Evolutionary conservation across 1,139 yeast genomes (phyloP), one percentile per base, ranked within the genome.

Genomic region (Saccharomyces hybrid): DNA sequence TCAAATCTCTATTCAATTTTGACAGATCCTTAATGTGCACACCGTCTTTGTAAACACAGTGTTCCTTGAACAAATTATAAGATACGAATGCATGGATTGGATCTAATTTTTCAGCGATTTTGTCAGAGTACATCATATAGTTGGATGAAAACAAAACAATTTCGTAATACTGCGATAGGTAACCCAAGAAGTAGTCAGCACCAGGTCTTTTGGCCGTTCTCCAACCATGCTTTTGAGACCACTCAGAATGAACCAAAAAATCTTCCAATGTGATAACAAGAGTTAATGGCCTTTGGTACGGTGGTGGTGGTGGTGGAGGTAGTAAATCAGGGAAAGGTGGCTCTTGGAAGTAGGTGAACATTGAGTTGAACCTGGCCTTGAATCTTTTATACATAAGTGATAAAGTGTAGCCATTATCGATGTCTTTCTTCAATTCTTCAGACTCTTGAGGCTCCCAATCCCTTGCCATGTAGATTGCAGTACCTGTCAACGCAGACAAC

Each of bases 161-260:
- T 74, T 93, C 99, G 73, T 93, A 93, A 75, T 90, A 91, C 73
- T 89, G 96, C 5, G 96, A 88, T 65, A 93, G 78, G 73, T 93
- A 93, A 41, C 96, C 96, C 70, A 93, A 76, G 75, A 93, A 93
- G 77, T 95, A 95, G 73, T 95, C 99, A 59, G 89, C 83, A 57
- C 99, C 99, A 47, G 99, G 99, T 76, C 99, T 88, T 78, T 95
- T 95, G 48, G 96, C 98, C 23, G 98, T 93, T 75, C 96, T 84
- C 99, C 99, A 93, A 53, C 99, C 99, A 68, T 84, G 80, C 71
- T 88, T 83, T 62, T 90, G 83, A 57, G 88, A 82, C 99, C 99
- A 93, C 58, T 85, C 88, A 49, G 96, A 85, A 72, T 93, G 96
- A 57, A 91, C 82, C 69, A 93, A 79, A 58, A 93, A 76, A 68